These are phyloP conservation scores for Thuja plicata DNA, from an alignment of 83 land plant species.

Conservation along the genomic window DNA sequence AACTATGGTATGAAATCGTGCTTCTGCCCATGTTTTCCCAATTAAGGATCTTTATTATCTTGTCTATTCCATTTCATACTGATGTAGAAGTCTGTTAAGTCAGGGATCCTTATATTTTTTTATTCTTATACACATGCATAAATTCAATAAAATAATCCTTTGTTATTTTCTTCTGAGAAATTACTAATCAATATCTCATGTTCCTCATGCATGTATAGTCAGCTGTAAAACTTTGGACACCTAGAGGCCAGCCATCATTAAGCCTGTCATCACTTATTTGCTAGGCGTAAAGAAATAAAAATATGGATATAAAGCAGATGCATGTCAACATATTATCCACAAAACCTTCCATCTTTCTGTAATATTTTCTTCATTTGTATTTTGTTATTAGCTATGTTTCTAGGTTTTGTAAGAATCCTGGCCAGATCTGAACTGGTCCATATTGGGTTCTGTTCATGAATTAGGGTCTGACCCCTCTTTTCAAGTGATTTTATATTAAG, in stretches of 20 bases:
- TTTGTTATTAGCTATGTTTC: neutral
- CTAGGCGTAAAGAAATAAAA: too few species aligned
- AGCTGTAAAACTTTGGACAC: neutral
- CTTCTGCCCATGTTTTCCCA: neutral
- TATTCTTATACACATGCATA: neutral
- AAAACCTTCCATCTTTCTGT: neutral
- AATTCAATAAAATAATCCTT: neutral
- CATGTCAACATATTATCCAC: neutral
- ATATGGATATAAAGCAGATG: neutral
- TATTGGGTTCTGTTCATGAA: too few species aligned
- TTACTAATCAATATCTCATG: too few species aligned
- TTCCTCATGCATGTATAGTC: too few species aligned
- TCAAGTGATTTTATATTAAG: too few species aligned
- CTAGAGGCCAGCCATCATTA: neutral
- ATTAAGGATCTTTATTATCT: neutral
- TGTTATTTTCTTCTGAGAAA: neutral
- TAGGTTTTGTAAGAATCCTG: too few species aligned
- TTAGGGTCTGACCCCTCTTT: too few species aligned
- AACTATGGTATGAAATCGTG: neutral
- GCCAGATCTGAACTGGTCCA: too few species aligned
- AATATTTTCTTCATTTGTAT: neutral
- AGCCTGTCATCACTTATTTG: neutral
- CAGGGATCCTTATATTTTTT: neutral
- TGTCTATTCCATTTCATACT: neutral
- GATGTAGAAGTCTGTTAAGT: neutral